A percentile compares a stretch with the other conserved stretches of the same genome.
Evolutionary conservation across 176 grass and related monocot species (phyloP).

Genomic region (Oryza meridionalis): DNA sequence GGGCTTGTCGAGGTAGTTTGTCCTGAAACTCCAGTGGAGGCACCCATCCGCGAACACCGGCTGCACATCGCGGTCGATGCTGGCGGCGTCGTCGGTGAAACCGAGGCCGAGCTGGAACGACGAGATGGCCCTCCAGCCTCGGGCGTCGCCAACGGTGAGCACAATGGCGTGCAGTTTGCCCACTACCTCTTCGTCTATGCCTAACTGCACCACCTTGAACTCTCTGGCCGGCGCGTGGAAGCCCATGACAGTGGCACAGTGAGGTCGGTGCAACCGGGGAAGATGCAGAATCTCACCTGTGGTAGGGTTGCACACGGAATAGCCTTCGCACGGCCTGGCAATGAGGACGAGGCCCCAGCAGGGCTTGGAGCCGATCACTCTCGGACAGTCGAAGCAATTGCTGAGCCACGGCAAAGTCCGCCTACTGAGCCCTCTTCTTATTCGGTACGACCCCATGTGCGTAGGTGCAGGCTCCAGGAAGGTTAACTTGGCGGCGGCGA

Average conservation of each 20-base stretch:
- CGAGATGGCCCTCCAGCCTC: background rate
- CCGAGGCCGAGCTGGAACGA: background rate
- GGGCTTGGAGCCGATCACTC: constrained; percentile 1
- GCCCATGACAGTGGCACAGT: background rate
- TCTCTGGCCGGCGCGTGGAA: background rate
- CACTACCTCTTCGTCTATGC: background rate
- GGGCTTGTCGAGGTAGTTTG: too few species aligned
- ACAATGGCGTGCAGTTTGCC: background rate
- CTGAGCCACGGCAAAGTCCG: too few species aligned
- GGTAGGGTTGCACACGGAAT: constrained; percentile 16
- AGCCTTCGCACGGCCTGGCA: too few species aligned
- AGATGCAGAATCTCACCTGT: constrained; percentile 20
- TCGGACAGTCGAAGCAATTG: background rate
- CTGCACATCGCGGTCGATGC: background rate
- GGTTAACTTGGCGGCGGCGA: too few species aligned
- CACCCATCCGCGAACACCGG: background rate
- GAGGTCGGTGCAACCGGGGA: background rate
- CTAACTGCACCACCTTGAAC: constrained; percentile 4
- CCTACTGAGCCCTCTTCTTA: too few species aligned
- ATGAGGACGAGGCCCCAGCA: constrained; percentile 20
- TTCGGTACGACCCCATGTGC: too few species aligned
- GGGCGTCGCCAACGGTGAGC: background rate
- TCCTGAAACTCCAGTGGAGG: too few species aligned
- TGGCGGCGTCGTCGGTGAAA: background rate
- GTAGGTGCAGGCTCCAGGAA: too few species aligned